Base-by-base conservation (phyloP, 345 rosid species). In the Ceriops zippeliana region DNA sequence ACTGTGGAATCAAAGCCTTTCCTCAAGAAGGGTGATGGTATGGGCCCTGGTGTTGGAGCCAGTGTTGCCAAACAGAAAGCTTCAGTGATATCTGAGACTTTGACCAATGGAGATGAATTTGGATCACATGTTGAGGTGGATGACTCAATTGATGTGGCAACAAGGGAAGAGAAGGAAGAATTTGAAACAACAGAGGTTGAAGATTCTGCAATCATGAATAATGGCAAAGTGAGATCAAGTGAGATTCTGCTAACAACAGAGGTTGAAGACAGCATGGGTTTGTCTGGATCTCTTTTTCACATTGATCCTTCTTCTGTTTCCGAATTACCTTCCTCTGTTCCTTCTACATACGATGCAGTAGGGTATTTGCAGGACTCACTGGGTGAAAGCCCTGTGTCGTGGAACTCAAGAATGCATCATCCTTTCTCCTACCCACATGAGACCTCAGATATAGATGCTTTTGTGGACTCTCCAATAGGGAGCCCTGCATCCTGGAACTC, bases 401-500 rank as follows among this genome's bases (percentile, higher is more conserved):
- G 96, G 96, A 89, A 88, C 72, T 87, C 89, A 8, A 86, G 73
- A 52, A 68, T 78, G 79, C 86, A 78, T 61, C 85, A 89, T 79
- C 87, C 82, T 49, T 90, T 87, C 76, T 82, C 95, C 42, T 90
- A 86, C 49, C 82, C 83, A 26, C 85, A 86, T 49, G 98, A 87
- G 73, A 73, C 83, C 73, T 87, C 92, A 51, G 98, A 96, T 70
- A 75, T 91, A 71, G 98, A 96, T 71, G 89, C 88, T 75, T 89
- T 83, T 77, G 83, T 82, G 68, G 95, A 87, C 66, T 96, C 97
- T 73, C 99, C 98, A 56, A 78, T 85, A 37, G 98, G 93, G 67
- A 90, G 96, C 79, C 91, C 92, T 78, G 87, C 97, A 61, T 91
- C 80, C 53, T 86, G 96, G 98, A 96, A 86, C 78, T 82, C 92